Conservation (phyloP, 164 flowering plant genomes). For the Kingdonia uniflora region DNA sequence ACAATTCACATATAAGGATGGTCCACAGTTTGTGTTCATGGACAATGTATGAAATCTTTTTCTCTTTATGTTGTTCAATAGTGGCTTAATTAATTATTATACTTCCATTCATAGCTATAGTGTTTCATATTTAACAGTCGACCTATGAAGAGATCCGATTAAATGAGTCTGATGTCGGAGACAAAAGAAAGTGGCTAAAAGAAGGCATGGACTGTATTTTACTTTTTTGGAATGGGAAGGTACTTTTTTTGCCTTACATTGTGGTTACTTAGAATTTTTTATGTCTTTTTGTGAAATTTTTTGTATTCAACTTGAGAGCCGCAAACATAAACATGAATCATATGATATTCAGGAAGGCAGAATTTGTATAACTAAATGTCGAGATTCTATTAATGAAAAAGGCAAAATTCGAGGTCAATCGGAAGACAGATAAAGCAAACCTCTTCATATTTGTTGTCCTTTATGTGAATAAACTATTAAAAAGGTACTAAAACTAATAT, state of each 20-base stretch:
- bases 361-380: no score
- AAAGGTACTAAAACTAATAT: no score
- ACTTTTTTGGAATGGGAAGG: slow-evolving; percentile 90
- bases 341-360: no score
- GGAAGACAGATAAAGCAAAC: no score
- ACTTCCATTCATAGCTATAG: neutral
- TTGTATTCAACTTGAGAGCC: no score
- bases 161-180: slow-evolving; percentile 60
- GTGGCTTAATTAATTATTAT: neutral
- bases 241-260: slow-evolving; percentile 16
- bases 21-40: slow-evolving; percentile 85
- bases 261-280: no score
- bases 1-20: slow-evolving; percentile 92
- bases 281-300: no score
- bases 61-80: slow-evolving; percentile 1
- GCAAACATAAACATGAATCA: no score
- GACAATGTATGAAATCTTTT: slow-evolving; percentile 46
- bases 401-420: no score
- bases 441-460: no score
- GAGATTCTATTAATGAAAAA: no score
- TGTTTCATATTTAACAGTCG: slow-evolving; percentile 21
- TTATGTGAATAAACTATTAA: no score
- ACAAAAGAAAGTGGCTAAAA: slow-evolving; percentile 74
- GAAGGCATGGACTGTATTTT: slow-evolving; percentile 96
- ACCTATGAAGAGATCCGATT: slow-evolving; percentile 82